A percentile compares a stretch with the other conserved stretches of the same genome.
Evolutionary conservation across 176 grass and related monocot genomes (phyloP).

Genomic region (Elaeis guineensis): DNA sequence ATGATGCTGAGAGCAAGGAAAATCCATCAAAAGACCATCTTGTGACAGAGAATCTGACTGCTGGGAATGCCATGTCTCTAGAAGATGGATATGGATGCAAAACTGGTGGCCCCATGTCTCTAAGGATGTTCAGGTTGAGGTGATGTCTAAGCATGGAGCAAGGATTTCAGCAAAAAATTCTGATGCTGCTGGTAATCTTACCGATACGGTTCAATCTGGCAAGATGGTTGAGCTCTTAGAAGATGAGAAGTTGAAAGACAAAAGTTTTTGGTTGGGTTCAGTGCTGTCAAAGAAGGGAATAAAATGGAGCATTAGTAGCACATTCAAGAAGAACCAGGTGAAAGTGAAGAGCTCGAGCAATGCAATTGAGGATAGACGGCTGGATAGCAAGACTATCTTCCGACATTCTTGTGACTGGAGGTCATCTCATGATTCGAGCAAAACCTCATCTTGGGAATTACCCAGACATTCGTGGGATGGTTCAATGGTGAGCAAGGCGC

Average conservation of each 20-base stretch:
- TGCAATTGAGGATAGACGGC: slow-evolving; percentile 1
- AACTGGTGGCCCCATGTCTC: background rate
- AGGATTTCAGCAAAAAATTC: background rate
- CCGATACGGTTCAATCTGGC: background rate
- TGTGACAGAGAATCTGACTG: too few relatives aligned
- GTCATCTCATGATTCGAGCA: slow-evolving; percentile 31
- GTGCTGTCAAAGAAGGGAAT: background rate
- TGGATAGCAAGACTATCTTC: slow-evolving; percentile 38
- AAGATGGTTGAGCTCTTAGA: background rate
- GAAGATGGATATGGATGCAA: background rate
- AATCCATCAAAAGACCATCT: too few relatives aligned
- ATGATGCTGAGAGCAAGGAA: background rate
- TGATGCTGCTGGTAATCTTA: background rate
- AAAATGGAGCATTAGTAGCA: background rate
- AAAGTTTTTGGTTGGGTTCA: background rate
- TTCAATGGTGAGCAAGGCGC: slow-evolving; percentile 59
- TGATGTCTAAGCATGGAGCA: background rate
- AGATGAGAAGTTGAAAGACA: background rate
- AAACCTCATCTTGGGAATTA: slow-evolving; percentile 28
- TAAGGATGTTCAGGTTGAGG: background rate
- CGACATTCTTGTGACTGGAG: slow-evolving; percentile 53
- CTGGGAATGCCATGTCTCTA: background rate
- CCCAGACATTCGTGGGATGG: slow-evolving; percentile 93
- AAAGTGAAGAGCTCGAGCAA: background rate
- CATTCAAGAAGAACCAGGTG: slow-evolving; percentile 14